Percentiles rank a stretch among this genome's conserved stretches.
Conservation (phyloP, 768 basidiomycete genomes). For the Psilocybe sp. region DNA sequence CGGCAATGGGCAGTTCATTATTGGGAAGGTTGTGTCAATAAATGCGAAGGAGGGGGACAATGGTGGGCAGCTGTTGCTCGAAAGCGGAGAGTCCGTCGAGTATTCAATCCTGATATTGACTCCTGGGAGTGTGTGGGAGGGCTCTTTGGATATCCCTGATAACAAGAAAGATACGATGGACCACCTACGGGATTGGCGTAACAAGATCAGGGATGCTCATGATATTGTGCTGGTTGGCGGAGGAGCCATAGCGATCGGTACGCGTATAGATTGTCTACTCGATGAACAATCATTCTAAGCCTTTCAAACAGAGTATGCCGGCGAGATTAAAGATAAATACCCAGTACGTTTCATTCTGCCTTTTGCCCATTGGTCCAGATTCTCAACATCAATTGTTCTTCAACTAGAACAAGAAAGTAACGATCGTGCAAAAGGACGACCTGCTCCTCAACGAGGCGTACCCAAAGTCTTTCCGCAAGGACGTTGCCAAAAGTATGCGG, state of each 20-base stretch:
- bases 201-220: constrained; percentile 32
- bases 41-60: constrained; percentile 11
- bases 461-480: constrained; percentile 49
- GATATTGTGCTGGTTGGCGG: constrained; percentile 55
- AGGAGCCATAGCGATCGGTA: constrained; percentile 52
- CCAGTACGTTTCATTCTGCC: constrained; percentile 30
- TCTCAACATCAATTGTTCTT: not conserved
- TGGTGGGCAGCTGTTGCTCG: constrained; percentile 37
- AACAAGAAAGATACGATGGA: constrained; percentile 21
- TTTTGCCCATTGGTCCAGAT: not conserved
- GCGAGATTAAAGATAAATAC: constrained; percentile 39
- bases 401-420: constrained; percentile 45
- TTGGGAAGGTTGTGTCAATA: constrained; percentile 13
- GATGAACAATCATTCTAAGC: constrained; percentile 10
- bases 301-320: constrained; percentile 32
- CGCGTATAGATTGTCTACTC: constrained; percentile 6
- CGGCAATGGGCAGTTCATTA: constrained; percentile 12
- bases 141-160: constrained; percentile 43
- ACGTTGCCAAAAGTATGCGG: constrained; percentile 36
- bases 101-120: constrained; percentile 59
- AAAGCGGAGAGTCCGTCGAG: constrained; percentile 42
- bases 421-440: constrained; percentile 56
- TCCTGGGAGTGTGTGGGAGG: constrained; percentile 54
- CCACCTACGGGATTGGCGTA: constrained; percentile 24
- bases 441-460: constrained; percentile 59